Evolutionary conservation across 2,329 filamentous ascomycete genomes (phyloP).

Genomic region (Nemania bipapillata): DNA sequence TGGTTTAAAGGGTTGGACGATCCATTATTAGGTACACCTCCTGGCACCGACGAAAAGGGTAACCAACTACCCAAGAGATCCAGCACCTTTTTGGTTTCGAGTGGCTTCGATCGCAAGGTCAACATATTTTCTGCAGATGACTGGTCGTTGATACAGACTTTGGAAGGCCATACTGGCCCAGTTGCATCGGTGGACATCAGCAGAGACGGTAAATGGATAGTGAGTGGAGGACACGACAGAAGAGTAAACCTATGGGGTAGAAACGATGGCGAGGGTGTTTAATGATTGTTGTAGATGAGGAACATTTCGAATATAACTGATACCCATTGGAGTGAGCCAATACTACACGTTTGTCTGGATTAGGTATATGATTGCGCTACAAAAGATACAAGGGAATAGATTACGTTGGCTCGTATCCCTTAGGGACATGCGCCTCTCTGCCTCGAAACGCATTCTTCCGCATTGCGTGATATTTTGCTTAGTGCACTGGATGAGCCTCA

Average conservation of each 20-base stretch:
- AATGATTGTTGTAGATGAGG: slow-evolving; percentile 29
- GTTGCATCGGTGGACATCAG: slow-evolving; percentile 92
- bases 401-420: neutral
- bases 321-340: slow-evolving; percentile 41
- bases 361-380: neutral
- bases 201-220: slow-evolving; percentile 87
- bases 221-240: slow-evolving; percentile 91
- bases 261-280: slow-evolving; percentile 73
- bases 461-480: neutral
- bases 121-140: slow-evolving; percentile 97
- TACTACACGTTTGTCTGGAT: neutral
- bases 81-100: slow-evolving; percentile 89
- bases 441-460: neutral
- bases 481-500: too few species aligned
- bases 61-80: slow-evolving; percentile 79
- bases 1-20: slow-evolving; percentile 93
- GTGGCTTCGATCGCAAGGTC: slow-evolving; percentile 93
- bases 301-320: slow-evolving; percentile 36
- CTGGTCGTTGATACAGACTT: slow-evolving; percentile 87
- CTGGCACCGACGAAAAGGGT: slow-evolving; percentile 73
- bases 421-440: neutral
- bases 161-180: slow-evolving; percentile 91
- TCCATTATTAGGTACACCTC: slow-evolving; percentile 69
- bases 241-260: slow-evolving; percentile 97
- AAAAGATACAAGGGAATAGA: neutral